Conservation (phyloP, 345 rosid genomes). For the Streptanthus diversifolius region DNA sequence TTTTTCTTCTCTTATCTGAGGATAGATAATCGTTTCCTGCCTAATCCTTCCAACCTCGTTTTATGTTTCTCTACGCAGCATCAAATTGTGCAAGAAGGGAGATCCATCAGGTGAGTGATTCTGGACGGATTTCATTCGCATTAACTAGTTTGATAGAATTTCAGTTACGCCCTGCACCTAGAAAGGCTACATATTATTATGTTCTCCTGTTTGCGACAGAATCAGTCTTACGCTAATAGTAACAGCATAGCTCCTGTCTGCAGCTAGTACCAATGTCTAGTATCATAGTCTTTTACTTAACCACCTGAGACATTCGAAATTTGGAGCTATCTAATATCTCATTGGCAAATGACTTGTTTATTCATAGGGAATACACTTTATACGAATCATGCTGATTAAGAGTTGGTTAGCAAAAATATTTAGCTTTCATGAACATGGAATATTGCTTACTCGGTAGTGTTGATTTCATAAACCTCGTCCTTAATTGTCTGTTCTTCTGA, state of each 20-base stretch:
- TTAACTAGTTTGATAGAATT: background rate
- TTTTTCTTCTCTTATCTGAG: background rate
- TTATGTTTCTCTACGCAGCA: conserved; percentile 40
- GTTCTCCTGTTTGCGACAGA: background rate
- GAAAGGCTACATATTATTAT: background rate
- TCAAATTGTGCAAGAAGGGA: conserved; percentile 83
- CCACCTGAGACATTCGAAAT: background rate
- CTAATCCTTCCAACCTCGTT: conserved; percentile 13
- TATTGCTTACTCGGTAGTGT: background rate
- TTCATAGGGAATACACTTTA: background rate
- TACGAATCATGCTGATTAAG: background rate
- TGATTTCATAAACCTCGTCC: conserved; percentile 7
- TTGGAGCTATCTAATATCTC: background rate
- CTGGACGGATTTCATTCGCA: background rate
- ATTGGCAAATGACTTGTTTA: background rate
- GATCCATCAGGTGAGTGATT: conserved; percentile 76
- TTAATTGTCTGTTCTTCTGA: background rate
- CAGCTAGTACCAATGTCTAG: background rate
- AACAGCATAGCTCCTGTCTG: background rate
- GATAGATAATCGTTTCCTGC: background rate
- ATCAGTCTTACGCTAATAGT: conserved; percentile 4
- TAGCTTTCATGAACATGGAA: conserved; percentile 4
- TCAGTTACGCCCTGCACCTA: background rate
- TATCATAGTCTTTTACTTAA: background rate
- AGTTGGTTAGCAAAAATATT: background rate